Evolutionary conservation across 208 protist genomes (phyloP).

Genomic region (Crithidia acanthocephali): DNA sequence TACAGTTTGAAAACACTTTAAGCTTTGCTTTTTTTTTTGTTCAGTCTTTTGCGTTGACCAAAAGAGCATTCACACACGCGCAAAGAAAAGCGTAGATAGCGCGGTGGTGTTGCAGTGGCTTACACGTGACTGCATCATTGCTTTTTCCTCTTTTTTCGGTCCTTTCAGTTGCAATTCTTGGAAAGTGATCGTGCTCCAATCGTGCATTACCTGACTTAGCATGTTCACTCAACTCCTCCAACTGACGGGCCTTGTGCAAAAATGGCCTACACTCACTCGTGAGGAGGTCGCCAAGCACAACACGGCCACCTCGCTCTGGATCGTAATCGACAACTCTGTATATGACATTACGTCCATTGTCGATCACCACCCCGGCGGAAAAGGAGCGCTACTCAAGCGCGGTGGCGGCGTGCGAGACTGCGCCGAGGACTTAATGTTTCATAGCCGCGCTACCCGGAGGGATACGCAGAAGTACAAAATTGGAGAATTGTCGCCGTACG

Average conservation of each 20-base stretch:
- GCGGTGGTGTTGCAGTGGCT: neutral
- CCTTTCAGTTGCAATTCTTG: neutral
- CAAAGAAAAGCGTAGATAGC: too few relatives aligned
- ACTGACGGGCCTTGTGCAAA: slow-evolving; percentile 43
- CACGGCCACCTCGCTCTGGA: slow-evolving; percentile 64
- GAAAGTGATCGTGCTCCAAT: neutral
- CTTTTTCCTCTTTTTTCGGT: neutral
- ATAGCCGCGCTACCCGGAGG: slow-evolving; percentile 45
- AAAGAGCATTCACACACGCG: too few relatives aligned
- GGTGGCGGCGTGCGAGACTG: slow-evolving; percentile 77
- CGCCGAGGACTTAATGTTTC: slow-evolving; percentile 62
- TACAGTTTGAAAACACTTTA: slow-evolving; percentile 3
- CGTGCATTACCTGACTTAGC: neutral
- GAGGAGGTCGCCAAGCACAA: slow-evolving; percentile 72
- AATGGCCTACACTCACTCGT: slow-evolving; percentile 54
- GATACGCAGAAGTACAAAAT: slow-evolving; percentile 59
- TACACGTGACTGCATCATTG: neutral
- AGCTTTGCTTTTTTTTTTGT: neutral
- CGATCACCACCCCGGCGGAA: slow-evolving; percentile 63
- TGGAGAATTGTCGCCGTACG: slow-evolving; percentile 45
- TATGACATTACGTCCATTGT: slow-evolving; percentile 77
- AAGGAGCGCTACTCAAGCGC: slow-evolving; percentile 61
- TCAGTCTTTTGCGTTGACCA: too few relatives aligned
- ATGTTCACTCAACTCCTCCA: slow-evolving; percentile 45
- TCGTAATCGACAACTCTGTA: slow-evolving; percentile 66